Evolutionary conservation across 148 eudicot species (phyloP).

Genomic region (Beta vulgaris): DNA sequence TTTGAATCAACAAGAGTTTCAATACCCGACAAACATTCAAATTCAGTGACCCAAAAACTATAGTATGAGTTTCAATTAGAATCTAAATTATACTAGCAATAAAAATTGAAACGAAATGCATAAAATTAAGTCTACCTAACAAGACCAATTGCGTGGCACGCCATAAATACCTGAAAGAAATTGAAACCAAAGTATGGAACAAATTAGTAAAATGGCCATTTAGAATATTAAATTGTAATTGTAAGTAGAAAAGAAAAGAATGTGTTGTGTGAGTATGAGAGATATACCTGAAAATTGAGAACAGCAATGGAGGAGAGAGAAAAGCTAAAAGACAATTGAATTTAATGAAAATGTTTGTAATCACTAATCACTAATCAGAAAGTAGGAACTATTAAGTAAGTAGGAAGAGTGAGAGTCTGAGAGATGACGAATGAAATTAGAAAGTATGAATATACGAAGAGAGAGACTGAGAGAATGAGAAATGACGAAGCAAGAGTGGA

Average conservation of each 20-base stretch:
- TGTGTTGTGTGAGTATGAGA: too few species aligned
- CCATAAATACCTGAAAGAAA: slow-evolving; percentile 2
- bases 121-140: slow-evolving; percentile 6
- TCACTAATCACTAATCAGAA: not conserved
- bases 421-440: not conserved
- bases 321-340: not conserved
- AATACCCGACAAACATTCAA: too few species aligned
- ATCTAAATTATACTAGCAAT: not conserved
- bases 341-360: not conserved
- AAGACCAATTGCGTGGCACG: slow-evolving; percentile 19
- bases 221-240: too few species aligned
- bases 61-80: not conserved
- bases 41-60: not conserved
- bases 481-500: not conserved
- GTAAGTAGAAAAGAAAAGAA: not conserved
- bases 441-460: not conserved
- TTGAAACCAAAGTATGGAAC: not conserved
- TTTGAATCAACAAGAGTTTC: too few species aligned
- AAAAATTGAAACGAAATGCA: not conserved
- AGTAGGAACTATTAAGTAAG: not conserved
- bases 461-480: not conserved
- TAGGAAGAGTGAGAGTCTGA: not conserved
- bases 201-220: not conserved
- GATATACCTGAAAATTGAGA: not conserved
- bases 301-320: not conserved